A percentile compares a stretch with the other conserved stretches of the same genome.
phyloP scores from a whole-genome alignment of 2,329 filamentous ascomycete genomes.

The Monosporascus sp. region DNA sequence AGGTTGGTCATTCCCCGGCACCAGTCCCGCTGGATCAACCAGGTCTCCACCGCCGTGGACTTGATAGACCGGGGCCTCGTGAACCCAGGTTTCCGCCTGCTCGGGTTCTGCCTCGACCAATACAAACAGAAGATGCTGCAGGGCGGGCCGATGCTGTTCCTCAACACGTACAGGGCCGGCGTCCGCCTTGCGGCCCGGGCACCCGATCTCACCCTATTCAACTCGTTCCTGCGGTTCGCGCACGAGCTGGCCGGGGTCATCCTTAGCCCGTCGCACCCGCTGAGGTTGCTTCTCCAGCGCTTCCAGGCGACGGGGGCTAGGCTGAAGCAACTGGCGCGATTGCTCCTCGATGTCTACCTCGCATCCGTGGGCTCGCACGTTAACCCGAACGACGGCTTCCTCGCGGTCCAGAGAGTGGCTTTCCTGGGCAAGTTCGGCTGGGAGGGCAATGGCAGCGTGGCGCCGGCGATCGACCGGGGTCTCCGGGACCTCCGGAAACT shows the following conservation, averaged over 20 bases:
- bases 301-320: neutral
- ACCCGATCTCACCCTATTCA: neutral
- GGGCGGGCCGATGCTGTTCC: constrained; percentile 13
- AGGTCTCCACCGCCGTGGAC: constrained; percentile 12
- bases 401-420: neutral
- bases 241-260: neutral
- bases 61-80: constrained; percentile 10
- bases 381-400: neutral
- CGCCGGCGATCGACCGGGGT: constrained; percentile 1
- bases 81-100: constrained; percentile 11
- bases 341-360: neutral
- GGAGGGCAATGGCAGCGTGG: neutral
- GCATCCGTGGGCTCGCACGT: neutral
- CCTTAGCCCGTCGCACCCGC: neutral
- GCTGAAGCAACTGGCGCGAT: neutral
- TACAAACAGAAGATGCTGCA: constrained; percentile 9
- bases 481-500: constrained; percentile 7
- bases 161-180: constrained; percentile 10
- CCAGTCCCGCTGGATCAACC: constrained; percentile 11
- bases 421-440: neutral
- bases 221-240: neutral
- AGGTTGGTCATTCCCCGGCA: constrained; percentile 7
- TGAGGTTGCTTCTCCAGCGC: neutral
- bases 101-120: constrained; percentile 11
- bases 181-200: neutral